Conservation (phyloP, 305 asterid genomes). For the Rubia tinctorum region DNA sequence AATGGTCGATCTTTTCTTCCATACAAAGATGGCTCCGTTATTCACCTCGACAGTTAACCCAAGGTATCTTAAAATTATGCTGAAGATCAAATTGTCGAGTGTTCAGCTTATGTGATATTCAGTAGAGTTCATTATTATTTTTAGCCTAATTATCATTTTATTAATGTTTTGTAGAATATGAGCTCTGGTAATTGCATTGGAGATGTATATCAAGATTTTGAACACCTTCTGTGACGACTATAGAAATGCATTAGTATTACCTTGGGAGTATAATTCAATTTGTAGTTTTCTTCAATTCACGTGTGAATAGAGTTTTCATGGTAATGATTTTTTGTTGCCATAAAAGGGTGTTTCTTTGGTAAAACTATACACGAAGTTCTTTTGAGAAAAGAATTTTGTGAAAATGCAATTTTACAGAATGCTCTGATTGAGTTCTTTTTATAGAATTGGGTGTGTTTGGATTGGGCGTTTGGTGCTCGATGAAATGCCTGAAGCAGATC, state of each 20-base stretch:
- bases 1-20: conserved; percentile 68
- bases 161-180: not conserved
- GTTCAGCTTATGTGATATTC: not conserved
- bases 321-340: conserved; percentile 21
- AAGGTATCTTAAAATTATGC: conserved; percentile 38
- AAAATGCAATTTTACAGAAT: conserved; percentile 49
- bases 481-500: conserved; percentile 48
- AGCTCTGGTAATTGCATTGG: not conserved
- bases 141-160: not conserved
- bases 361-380: conserved; percentile 34
- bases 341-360: conserved; percentile 33
- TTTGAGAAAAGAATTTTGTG: conserved; percentile 44
- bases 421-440: conserved; percentile 44
- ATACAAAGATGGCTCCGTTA: conserved; percentile 51
- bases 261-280: not conserved
- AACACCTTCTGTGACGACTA: not conserved
- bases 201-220: not conserved
- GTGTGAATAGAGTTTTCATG: not conserved
- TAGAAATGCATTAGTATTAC: not conserved
- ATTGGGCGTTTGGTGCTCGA: conserved; percentile 44
- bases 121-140: not conserved
- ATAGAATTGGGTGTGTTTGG: conserved; percentile 33
- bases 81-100: not conserved
- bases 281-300: not conserved
- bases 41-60: conserved; percentile 76